Base-by-base conservation (phyloP, 2,329 filamentous ascomycete species). In the Arthrobotrys megalospora region DNA sequence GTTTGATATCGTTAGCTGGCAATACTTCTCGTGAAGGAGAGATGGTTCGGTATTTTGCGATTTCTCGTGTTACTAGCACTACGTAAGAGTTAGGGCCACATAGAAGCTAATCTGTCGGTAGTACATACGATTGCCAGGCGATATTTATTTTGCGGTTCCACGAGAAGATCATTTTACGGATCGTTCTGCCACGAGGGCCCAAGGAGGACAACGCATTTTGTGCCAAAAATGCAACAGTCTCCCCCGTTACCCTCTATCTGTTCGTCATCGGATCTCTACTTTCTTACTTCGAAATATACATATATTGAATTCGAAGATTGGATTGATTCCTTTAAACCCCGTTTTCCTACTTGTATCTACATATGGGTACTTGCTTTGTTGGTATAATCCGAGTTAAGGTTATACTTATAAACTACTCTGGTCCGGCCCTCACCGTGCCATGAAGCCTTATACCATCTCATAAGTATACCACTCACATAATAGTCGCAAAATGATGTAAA, bases 181-280 rank as follows among this genome's bases (percentile, higher is more conserved):
- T 48, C 43, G 6, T 41, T n/a, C 47, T 1, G 16, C 48, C 48
- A 52, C 48, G 45, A 32, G 36, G 34, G 21, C 48, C 12, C 48
- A 28, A 32, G 36, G 34, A 45, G 8, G 19, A 55, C 66, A 69
- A 48, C 66, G 19, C 66, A 47, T 48, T 11, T 32, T 14, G n/a
- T 32, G 1, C n/a, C 16, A 12, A 47, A 69, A 69, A 69, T 69
- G 24, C 66, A 69, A 69, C 66, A 69, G 11, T 10, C 24, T 28
- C 24, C 24, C 5, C 24, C 2, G 24, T 28, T 28, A 28, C 24
- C n/a, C n/a, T n/a, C n/a, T n/a, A n/a, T n/a, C n/a, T n/a, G n/a
- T n/a, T n/a, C n/a, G n/a, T n/a, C n/a, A n/a, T n/a, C n/a, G n/a
- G n/a, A n/a, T n/a, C n/a, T n/a, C n/a, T n/a, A n/a, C n/a, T n/a